phyloP scores from a whole-genome alignment of 257 asterid species.

The Lycium barbarum region DNA sequence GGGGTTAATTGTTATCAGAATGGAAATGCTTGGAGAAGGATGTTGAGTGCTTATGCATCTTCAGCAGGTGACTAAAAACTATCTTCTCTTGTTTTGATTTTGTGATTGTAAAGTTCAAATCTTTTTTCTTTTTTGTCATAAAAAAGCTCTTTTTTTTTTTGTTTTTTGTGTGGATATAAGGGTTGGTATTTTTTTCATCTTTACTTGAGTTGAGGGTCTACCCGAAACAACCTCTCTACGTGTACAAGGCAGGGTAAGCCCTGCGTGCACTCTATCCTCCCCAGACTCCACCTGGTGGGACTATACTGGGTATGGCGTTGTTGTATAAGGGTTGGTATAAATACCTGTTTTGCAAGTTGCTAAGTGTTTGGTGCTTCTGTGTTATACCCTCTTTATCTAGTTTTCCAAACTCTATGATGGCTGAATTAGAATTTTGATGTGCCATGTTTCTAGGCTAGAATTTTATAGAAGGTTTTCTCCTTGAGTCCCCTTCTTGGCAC shows the following conservation, averaged over 20 bases:
- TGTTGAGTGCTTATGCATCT: slow-evolving; percentile 44
- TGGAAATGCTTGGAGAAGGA: slow-evolving; percentile 53
- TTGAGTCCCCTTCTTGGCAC: not conserved
- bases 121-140: not conserved
- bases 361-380: slow-evolving; percentile 1
- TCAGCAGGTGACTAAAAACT: slow-evolving; percentile 48
- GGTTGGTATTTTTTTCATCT: no score
- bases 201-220: no score
- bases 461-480: not conserved
- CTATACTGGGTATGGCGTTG: no score
- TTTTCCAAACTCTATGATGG: not conserved
- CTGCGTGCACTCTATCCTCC: no score
- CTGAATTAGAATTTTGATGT: not conserved
- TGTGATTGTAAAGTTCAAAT: not conserved
- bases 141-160: not conserved
- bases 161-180: no score
- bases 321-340: not conserved
- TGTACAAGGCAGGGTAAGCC: no score
- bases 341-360: not conserved
- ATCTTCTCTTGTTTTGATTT: slow-evolving; percentile 27
- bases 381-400: not conserved
- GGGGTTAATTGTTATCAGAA: slow-evolving; percentile 44
- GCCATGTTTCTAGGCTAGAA: not conserved
- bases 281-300: no score
- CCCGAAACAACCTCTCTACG: no score